Base-by-base conservation (phyloP, 1,139 yeast genomes). In the Hansenula lynferdii region DNA sequence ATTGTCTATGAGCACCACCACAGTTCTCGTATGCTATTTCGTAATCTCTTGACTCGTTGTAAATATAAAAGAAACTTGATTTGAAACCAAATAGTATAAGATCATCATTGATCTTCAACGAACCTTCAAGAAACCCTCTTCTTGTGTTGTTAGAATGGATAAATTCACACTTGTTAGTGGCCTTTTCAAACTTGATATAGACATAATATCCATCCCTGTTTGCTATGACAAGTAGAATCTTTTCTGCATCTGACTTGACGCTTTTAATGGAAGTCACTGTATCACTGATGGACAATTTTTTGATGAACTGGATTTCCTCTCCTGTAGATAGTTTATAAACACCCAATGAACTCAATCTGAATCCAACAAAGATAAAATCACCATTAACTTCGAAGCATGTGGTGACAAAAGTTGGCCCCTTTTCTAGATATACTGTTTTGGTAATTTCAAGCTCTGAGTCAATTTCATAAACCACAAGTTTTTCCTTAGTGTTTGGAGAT, bases 1-100 rank as follows among this genome's bases (percentile, higher is more conserved):
- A 92, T 44, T 77, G 75, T 47, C 97, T 69, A 55, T 90, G 97
- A 3, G 92, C 77, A 1, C 97, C 97, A 18, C 97, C 97, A 59
- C 97, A 92, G n/a, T 71, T 61, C 45, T 80, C 86, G 44, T 77
- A 75, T 40, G 75, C 67, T 5, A 86, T 57, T 55, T 89, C 96
- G 37, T 73, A 69, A 49, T 85, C 90, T 31, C 72, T 68, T 0
- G 90, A 77, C 54, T 87, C 96, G 56, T 90, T 86, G 82, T 90
- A 87, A 18, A 87, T 62, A 52, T 81, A 85, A 56, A 92, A 89
- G 37, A 72, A 65, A 36, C 84, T 82, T 1, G 94, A 85, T 48
- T 80, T 79, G 67, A 92, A 92, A 0, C 97, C 97, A 54, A 77
- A 85, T 3, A 85, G 60, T 4, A 85, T 62, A 35, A 81, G 62